phyloP scores from a whole-genome alignment of 192 early-diverging fungal species.

The Endogone sp. region DNA sequence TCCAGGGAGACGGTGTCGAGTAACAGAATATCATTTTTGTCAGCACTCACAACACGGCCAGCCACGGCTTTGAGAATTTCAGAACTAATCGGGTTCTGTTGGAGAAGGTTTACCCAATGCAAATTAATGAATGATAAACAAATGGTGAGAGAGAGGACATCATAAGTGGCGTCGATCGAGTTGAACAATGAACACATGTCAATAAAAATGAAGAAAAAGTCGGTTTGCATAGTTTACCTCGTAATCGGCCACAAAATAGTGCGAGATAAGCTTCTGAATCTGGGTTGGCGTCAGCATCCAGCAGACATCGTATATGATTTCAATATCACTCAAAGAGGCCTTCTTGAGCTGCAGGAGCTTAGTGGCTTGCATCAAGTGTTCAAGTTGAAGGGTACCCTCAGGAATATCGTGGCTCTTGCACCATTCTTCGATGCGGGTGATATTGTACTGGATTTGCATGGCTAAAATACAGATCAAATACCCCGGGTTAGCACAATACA shows the following conservation, averaged over 20 bases:
- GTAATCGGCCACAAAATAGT: slow-evolving; percentile 95
- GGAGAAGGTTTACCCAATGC: too few species aligned
- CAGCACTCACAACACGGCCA: slow-evolving; percentile 74
- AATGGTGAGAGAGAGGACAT: slow-evolving; percentile 8
- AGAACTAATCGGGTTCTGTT: slow-evolving; percentile 71
- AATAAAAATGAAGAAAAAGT: too few species aligned
- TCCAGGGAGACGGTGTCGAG: slow-evolving; percentile 74
- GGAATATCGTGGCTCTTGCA: slow-evolving; percentile 92
- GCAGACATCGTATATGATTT: slow-evolving; percentile 98
- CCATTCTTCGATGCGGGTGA: slow-evolving; percentile 97
- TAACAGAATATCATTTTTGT: slow-evolving; percentile 86
- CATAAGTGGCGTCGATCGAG: background rate
- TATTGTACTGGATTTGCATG: slow-evolving; percentile 99
- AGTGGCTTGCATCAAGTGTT: slow-evolving; percentile 93
- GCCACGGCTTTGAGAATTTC: slow-evolving; percentile 90
- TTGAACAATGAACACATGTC: background rate
- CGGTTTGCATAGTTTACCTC: slow-evolving; percentile 77
- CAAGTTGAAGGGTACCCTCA: slow-evolving; percentile 86
- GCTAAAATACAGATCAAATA: slow-evolving; percentile 34
- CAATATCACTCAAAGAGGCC: slow-evolving; percentile 77
- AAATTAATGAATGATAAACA: background rate
- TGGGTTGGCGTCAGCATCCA: slow-evolving; percentile 94
- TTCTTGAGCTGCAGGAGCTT: slow-evolving; percentile 97
- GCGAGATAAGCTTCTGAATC: slow-evolving; percentile 94
- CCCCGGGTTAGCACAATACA: too few species aligned